Evolutionary conservation across 495 filamentous ascomycete genomes (phyloP).

Genomic region (Penicillium simplicissimum): DNA sequence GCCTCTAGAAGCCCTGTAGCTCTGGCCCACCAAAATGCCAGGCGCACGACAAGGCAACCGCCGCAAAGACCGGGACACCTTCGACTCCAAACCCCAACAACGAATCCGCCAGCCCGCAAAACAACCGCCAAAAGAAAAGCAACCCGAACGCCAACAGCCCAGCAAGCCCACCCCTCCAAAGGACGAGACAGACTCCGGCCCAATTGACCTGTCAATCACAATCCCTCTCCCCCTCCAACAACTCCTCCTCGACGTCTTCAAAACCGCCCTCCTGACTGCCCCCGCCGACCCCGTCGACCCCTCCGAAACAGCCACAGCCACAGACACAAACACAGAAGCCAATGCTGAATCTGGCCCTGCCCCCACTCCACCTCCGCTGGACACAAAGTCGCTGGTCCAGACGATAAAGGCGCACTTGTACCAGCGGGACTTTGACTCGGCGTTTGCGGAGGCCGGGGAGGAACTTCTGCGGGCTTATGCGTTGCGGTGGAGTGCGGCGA

Average conservation of each 20-base stretch:
- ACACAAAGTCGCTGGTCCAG: constrained; percentile 63
- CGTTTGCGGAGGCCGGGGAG: constrained; percentile 65
- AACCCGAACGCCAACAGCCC: constrained; percentile 9
- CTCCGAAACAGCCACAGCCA: not conserved
- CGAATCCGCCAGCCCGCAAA: not conserved
- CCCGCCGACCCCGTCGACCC: constrained; percentile 21
- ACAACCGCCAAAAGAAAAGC: constrained; percentile 5
- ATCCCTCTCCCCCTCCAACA: constrained; percentile 64
- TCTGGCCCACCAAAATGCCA: constrained; percentile 1
- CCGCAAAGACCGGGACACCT: constrained; percentile 3
- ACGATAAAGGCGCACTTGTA: constrained; percentile 81
- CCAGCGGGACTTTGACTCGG: constrained; percentile 76
- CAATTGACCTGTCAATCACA: constrained; percentile 31
- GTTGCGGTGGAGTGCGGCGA: constrained; percentile 78
- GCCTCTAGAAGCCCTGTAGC: not conserved
- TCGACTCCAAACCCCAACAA: constrained; percentile 5
- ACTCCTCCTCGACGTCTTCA: constrained; percentile 75
- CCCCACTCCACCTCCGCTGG: constrained; percentile 25
- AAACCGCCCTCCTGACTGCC: constrained; percentile 50
- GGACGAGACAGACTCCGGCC: constrained; percentile 6
- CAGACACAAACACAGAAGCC: too few species aligned
- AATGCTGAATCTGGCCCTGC: constrained; percentile 12
- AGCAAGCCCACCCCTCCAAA: constrained; percentile 19
- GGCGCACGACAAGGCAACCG: constrained; percentile 15
- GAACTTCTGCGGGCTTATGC: constrained; percentile 78